Evolutionary conservation across 257 asterid species (phyloP).

Genomic region (Nicotiana benthamiana): DNA sequence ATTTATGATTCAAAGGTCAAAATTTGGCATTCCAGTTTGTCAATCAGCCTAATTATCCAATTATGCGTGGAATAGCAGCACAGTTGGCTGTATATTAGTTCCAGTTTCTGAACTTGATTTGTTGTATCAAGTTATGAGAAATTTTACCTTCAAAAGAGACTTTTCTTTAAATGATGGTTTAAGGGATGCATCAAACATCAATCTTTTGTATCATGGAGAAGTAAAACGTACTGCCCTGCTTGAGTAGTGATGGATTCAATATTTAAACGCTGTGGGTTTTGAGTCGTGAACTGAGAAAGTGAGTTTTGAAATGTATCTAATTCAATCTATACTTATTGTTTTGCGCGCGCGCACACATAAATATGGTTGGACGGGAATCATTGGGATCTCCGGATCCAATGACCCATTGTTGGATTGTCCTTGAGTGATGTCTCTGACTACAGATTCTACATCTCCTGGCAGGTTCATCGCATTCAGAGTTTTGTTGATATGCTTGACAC

Average conservation of each 20-base stretch:
- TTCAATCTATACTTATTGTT: not conserved
- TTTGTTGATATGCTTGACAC: constrained; percentile 17
- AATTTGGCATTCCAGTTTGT: not conserved
- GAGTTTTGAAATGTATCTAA: not conserved
- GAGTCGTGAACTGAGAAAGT: not conserved
- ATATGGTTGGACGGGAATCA: not conserved
- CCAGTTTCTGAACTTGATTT: no score
- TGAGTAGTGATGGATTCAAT: not conserved
- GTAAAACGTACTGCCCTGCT: not conserved
- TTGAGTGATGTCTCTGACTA: not conserved
- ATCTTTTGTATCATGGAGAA: not conserved
- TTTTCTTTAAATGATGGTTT: not conserved
- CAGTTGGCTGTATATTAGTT: not conserved
- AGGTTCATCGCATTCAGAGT: constrained; percentile 29
- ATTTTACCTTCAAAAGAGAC: not conserved
- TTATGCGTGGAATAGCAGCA: not conserved
- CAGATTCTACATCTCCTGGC: not conserved
- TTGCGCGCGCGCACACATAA: not conserved
- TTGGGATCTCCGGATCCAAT: not conserved
- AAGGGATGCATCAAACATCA: not conserved
- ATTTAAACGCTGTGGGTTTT: not conserved
- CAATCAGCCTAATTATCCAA: not conserved
- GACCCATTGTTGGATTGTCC: not conserved
- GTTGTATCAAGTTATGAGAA: no score
- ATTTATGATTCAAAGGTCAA: not conserved